Base-by-base conservation (phyloP, 257 asterid species). In the Thymus quinquecostatus region DNA sequence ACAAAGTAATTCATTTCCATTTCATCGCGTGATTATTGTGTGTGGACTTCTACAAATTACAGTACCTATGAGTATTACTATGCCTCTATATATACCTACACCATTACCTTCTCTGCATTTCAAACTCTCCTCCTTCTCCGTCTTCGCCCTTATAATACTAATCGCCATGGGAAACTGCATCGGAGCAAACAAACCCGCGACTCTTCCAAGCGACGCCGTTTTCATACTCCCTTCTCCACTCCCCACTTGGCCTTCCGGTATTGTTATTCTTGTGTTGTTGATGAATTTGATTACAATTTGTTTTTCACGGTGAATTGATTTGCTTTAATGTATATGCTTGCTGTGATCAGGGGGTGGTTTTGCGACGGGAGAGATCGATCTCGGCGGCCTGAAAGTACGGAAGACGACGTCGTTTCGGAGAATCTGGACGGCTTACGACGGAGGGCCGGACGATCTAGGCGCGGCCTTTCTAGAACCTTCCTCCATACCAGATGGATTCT, bases 401-500 rank as follows among this genome's bases (percentile, higher is more conserved):
- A 86, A 88, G 65, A 41, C 87, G 32, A 56, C 91, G 40, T 60
- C 84, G 14, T 89, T 92, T 75, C 66, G 47, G 59, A 84, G 84
- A 69, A 58, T 89, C 1, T 86, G 95, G 96, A 64, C 77, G 8
- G 55, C 72, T 1, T 49, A 77, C 10, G 40, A 66, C 41, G 94
- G 96, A 0, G 97, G 97, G 6, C 78, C 82, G 1, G 88, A 78
- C 8, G 60, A 86, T 59, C 73, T 77, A 28, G 98, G 98, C 1
- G 95, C 85, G 48, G 82, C 99, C 34, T 88, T 90, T 66, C 88
- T 78, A 32, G 97, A 95, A 60, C 99, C 99, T 1, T 75, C 92
- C 1, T 21, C 78, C 1, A 77, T 92, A 12, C 99, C 98, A 0
- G 94, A 89, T 66, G 98, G 97, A 55, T 92, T 79, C 48, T 89